These are phyloP conservation scores for Alternaria brassicicola DNA, from an alignment of 2,329 filamentous ascomycete genomes.

Conservation along the genomic window DNA sequence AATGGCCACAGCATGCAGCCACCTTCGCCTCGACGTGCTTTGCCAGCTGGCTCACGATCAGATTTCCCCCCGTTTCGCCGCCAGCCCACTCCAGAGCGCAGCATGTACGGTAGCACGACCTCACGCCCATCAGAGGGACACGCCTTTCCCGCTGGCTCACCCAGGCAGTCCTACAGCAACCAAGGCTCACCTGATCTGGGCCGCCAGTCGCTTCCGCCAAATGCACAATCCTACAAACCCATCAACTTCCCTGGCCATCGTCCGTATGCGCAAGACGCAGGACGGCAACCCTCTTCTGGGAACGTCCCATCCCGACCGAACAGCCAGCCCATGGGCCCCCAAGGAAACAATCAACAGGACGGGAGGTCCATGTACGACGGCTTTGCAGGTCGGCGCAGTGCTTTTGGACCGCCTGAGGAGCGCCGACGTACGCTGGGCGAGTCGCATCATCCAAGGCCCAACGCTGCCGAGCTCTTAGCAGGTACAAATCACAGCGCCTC, in stretches of 20 bases:
- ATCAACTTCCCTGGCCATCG: slow-evolving; percentile 40
- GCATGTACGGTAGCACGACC: slow-evolving; percentile 31
- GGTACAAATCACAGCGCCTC: slow-evolving; percentile 24
- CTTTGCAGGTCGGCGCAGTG: slow-evolving; percentile 32
- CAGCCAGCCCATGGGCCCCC: slow-evolving; percentile 47
- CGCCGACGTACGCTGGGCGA: slow-evolving; percentile 45
- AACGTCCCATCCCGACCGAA: slow-evolving; percentile 48
- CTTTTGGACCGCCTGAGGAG: slow-evolving; percentile 41
- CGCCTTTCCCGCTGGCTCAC: slow-evolving; percentile 38
- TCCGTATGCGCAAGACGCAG: slow-evolving; percentile 40
- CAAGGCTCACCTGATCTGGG: slow-evolving; percentile 46
- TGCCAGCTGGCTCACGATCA: slow-evolving; percentile 38
- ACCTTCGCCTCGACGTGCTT: slow-evolving; percentile 51
- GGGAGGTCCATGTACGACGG: slow-evolving; percentile 30
- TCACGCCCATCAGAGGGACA: slow-evolving; percentile 39
- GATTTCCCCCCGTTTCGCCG: slow-evolving; percentile 47
- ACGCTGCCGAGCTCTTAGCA: slow-evolving; percentile 40
- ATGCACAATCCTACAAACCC: slow-evolving; percentile 43
- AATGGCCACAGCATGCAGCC: slow-evolving; percentile 54
- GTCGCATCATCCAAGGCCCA: slow-evolving; percentile 43
- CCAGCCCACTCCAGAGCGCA: slow-evolving; percentile 48
- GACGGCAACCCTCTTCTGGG: slow-evolving; percentile 31
- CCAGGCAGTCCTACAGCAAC: slow-evolving; percentile 41
- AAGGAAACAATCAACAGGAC: slow-evolving; percentile 33
- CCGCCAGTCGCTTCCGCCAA: slow-evolving; percentile 40